These are phyloP conservation scores for Angophora floribunda DNA, from an alignment of 345 rosid genomes.

Conservation along the genomic window DNA sequence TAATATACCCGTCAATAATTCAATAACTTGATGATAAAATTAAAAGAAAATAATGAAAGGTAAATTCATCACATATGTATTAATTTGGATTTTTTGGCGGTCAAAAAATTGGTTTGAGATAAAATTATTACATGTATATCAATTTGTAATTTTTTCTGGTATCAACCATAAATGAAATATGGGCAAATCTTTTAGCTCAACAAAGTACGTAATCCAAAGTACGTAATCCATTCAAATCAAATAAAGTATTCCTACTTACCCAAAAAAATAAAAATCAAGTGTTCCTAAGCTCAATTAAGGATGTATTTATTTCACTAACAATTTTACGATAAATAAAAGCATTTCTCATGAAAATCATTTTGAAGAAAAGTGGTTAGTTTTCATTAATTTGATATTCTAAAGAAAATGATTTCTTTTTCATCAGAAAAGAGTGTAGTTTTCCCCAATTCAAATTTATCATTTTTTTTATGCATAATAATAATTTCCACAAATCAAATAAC, in stretches of 20 bases:
- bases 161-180: too few relatives aligned
- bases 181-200: neutral
- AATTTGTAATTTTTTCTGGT: rapidly evolving
- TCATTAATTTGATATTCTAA: rapidly evolving
- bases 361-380: rapidly evolving
- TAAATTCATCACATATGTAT: rapidly evolving
- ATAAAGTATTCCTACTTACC: neutral
- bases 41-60: rapidly evolving
- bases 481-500: neutral
- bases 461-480: rapidly evolving
- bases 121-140: rapidly evolving
- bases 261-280: neutral
- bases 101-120: rapidly evolving
- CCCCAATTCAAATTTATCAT: rapidly evolving
- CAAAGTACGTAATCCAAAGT: neutral
- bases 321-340: too few relatives aligned
- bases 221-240: neutral
- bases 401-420: too few relatives aligned
- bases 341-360: neutral
- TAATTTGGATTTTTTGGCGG: too few relatives aligned
- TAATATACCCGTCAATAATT: rapidly evolving
- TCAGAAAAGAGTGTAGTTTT: too few relatives aligned
- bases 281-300: neutral
- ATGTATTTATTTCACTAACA: too few relatives aligned
- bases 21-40: rapidly evolving